Percentiles rank a stretch among this genome's conserved stretches.
Conservation (phyloP, 1,284 basidiomycete species). For the Irpex rosettiformis region DNA sequence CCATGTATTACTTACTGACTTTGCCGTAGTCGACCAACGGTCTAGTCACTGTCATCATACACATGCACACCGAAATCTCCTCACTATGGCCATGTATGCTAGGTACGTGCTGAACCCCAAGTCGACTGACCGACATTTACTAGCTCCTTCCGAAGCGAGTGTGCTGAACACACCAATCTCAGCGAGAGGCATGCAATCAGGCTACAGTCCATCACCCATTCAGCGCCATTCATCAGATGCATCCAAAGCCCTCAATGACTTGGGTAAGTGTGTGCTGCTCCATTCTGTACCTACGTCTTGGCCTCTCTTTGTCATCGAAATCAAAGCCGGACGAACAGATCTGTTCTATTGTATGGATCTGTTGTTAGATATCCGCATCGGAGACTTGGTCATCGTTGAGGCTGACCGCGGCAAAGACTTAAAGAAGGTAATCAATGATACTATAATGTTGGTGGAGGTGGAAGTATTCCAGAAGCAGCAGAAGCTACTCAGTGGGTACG, state of each 20-base stretch:
- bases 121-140: constrained; percentile 65
- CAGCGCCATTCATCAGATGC: constrained; percentile 54
- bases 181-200: constrained; percentile 24
- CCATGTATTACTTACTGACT: no score
- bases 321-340: constrained; percentile 95
- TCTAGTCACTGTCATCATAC: no score
- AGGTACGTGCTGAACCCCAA: constrained; percentile 61
- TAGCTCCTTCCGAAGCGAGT: constrained; percentile 45
- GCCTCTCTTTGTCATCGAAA: constrained; percentile 95
- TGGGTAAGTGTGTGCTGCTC: constrained; percentile 89
- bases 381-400: constrained; percentile 95
- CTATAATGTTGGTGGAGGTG: constrained; percentile 88
- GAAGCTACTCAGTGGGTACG: constrained; percentile 37
- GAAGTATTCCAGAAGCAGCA: constrained; percentile 85
- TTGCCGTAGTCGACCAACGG: no score
- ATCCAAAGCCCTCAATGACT: constrained; percentile 50
- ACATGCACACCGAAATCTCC: no score
- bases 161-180: constrained; percentile 31
- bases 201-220: constrained; percentile 28
- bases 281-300: constrained; percentile 77
- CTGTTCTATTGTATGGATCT: constrained; percentile 85
- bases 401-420: constrained; percentile 94
- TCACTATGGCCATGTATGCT: constrained; percentile 24
- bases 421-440: constrained; percentile 87
- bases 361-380: constrained; percentile 65